phyloP scores from a whole-genome alignment of 345 rosid species.

The Psidium friedrichsthalianum region DNA sequence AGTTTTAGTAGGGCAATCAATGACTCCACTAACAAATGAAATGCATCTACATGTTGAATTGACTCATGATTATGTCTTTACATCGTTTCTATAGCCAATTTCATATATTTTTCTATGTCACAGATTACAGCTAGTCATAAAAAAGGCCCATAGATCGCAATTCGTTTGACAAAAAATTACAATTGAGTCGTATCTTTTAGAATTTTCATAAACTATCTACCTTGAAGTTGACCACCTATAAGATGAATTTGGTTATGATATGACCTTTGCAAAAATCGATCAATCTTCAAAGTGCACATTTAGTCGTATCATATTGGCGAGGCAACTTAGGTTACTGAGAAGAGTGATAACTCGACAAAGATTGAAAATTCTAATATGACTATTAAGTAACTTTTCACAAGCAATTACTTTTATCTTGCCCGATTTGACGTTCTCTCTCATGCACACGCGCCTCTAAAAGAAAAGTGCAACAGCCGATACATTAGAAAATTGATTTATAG shows the following conservation, averaged over 20 bases:
- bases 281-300: not conserved
- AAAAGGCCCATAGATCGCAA: not conserved
- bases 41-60: not conserved
- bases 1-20: not conserved
- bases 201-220: not conserved
- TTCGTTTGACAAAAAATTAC: not conserved
- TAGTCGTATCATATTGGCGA: not conserved
- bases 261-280: not conserved
- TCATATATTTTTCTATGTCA: not conserved
- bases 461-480: no score
- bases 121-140: no score
- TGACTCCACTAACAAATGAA: not conserved
- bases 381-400: no score
- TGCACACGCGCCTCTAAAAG: no score
- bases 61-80: not conserved
- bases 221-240: not conserved
- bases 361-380: not conserved
- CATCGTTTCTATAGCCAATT: not conserved
- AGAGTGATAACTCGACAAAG: not conserved
- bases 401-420: no score
- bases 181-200: not conserved
- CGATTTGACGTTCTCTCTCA: no score
- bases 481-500: no score
- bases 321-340: not conserved
- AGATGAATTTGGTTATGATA: not conserved